phyloP scores from a whole-genome alignment of 2,329 filamentous ascomycete species.

The Neurospora sp. region DNA sequence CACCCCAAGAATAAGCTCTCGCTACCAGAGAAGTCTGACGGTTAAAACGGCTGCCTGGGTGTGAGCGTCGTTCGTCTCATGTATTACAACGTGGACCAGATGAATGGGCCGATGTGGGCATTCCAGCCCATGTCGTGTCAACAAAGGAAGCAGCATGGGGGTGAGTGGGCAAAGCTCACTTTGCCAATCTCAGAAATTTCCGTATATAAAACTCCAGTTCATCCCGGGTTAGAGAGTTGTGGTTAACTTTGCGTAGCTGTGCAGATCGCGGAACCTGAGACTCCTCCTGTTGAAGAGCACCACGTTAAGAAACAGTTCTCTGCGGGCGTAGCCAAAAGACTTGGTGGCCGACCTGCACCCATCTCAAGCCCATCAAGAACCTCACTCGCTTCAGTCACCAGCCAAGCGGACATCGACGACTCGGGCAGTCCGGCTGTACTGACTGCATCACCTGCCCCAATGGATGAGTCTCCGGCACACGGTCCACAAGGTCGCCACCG shows the following conservation, averaged over 20 bases:
- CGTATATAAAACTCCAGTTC: background rate
- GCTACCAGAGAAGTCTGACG: background rate
- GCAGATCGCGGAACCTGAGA: conserved; percentile 46
- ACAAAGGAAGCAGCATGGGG: background rate
- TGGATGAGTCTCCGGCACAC: conserved; percentile 18
- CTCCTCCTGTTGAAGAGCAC: conserved; percentile 26
- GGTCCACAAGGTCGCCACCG: conserved; percentile 25
- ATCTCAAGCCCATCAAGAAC: conserved; percentile 32
- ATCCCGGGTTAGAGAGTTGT: background rate
- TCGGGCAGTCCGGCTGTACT: conserved; percentile 16
- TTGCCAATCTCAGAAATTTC: conserved; percentile 1
- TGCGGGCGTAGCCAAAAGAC: conserved; percentile 32
- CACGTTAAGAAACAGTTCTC: conserved; percentile 34
- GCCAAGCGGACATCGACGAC: conserved; percentile 27
- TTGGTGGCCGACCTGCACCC: conserved; percentile 33
- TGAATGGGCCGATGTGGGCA: background rate
- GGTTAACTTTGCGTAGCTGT: conserved; percentile 33
- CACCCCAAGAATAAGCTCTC: background rate
- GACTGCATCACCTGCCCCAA: conserved; percentile 19
- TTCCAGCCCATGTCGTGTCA: background rate
- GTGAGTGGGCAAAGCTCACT: conserved; percentile 1
- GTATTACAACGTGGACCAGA: background rate
- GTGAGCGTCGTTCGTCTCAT: background rate
- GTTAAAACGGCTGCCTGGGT: background rate
- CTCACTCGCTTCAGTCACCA: conserved; percentile 27